Base-by-base conservation (phyloP, 2,329 filamentous ascomycete genomes). In the Alternaria burnsii region DNA sequence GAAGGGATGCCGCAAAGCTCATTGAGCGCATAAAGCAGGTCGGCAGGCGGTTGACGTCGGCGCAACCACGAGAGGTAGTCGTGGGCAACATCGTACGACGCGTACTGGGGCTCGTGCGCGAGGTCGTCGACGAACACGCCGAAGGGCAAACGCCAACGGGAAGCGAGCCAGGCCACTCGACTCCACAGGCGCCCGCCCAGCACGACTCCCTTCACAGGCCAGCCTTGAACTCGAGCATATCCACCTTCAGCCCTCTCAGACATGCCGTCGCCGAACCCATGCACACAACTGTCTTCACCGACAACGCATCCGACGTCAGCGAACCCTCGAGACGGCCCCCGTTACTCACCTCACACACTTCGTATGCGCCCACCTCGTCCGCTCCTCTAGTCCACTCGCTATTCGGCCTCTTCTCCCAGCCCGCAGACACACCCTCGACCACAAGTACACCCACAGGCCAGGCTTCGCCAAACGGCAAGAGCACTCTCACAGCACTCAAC, bases 51-150 rank as follows among this genome's bases (percentile, higher is more conserved):
- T 84, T 99, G 43, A 89, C 91, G 36, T 87, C 90, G 56, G 94
- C 95, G 8, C 93, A 97, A 72, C 94, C 94, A 16, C 88, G 91
- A 62, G 95, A 98, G 81, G 89, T 97, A 70, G 92, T 93, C 5
- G 93, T 97, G 44, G 94, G 93, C 53, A 99, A 99, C 74, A 94
- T 99, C 69, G 92, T 97, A 47, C 89, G 94, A 62, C 89, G 95
- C 63, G 91, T 98, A 3, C 83, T 99, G 38, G 92, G 93, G 43
- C 85, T 99, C 65, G 95, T 99, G 66, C 89, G 95, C 52, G 94
- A 97, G 74, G 94, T 98, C 73, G 91, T 92, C 40, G 90, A 92
- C 70, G 92, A 96, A 71, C 90, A 93, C 69, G 84, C 89, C 59
- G 91, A 91, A 61, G 88, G 81, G 50, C 86, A 85, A 41, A 82